phyloP scores from a whole-genome alignment of 2,329 filamentous ascomycete genomes.

The Aureobasidium sp. region DNA sequence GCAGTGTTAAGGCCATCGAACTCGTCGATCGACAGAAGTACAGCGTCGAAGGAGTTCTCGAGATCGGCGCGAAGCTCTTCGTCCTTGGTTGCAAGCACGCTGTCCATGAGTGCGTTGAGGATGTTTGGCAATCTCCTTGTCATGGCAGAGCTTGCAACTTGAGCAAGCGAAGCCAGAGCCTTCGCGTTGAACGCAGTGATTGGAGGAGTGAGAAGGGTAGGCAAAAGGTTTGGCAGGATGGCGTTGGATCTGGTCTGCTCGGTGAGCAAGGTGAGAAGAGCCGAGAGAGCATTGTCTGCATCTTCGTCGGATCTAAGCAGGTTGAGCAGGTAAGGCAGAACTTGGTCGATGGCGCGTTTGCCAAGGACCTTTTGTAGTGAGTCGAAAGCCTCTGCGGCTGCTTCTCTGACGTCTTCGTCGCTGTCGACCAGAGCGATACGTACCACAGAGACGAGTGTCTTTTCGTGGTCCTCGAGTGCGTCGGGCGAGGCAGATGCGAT shows the following conservation, averaged over 20 bases:
- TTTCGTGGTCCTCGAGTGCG: constrained; percentile 86
- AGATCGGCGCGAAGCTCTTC: constrained; percentile 65
- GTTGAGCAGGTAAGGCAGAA: constrained; percentile 83
- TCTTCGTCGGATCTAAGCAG: constrained; percentile 79
- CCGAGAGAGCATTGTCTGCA: constrained; percentile 85
- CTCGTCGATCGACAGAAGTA: constrained; percentile 88
- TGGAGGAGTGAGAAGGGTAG: constrained; percentile 80
- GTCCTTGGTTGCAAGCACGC: constrained; percentile 70
- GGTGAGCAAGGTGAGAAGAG: constrained; percentile 86
- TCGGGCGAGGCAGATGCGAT: constrained; percentile 84
- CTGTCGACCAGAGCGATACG: constrained; percentile 86
- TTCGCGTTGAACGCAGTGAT: constrained; percentile 93
- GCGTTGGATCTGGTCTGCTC: constrained; percentile 92
- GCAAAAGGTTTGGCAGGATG: constrained; percentile 91
- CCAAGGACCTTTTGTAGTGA: constrained; percentile 87
- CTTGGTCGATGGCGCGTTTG: constrained; percentile 91
- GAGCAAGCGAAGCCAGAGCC: constrained; percentile 83
- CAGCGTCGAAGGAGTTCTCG: constrained; percentile 73
- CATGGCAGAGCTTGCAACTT: constrained; percentile 86
- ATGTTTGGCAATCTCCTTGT: constrained; percentile 82
- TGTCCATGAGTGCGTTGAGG: constrained; percentile 90
- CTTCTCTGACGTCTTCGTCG: constrained; percentile 83
- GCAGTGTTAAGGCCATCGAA: constrained; percentile 90
- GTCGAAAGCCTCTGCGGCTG: constrained; percentile 95
- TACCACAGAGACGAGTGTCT: constrained; percentile 88